A percentile compares a stretch with the other conserved stretches of the same genome.
Conservation (phyloP, 768 basidiomycete species). For the Boletus coccyginus region DNA sequence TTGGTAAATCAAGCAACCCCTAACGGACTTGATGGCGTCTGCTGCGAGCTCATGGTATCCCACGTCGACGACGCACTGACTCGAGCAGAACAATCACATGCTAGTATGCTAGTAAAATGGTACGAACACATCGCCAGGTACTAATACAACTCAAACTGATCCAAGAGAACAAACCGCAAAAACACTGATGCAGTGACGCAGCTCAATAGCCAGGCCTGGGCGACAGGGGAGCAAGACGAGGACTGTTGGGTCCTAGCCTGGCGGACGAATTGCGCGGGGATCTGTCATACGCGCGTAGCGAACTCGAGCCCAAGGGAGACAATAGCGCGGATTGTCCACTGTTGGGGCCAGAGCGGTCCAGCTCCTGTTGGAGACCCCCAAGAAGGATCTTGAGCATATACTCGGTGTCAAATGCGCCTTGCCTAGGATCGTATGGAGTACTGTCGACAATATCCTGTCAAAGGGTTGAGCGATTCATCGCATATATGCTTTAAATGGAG, state of each 20-base stretch:
- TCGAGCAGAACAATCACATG: no score
- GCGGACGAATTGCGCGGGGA: constrained; percentile 9
- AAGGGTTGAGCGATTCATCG: not conserved
- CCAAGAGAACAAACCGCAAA: not conserved
- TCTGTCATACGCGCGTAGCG: constrained; percentile 2
- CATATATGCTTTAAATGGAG: not conserved
- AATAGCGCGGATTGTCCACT: constrained; percentile 6
- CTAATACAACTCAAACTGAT: not conserved
- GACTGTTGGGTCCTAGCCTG: constrained; percentile 10
- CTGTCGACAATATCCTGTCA: constrained; percentile 47
- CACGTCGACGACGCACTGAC: no score
- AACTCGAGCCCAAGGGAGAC: not conserved
- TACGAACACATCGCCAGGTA: not conserved
- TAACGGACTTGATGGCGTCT: no score
- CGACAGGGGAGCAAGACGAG: constrained; percentile 13
- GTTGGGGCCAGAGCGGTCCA: constrained; percentile 13
- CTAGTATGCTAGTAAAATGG: no score
- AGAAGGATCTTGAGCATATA: constrained; percentile 36
- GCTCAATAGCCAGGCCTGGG: constrained; percentile 14
- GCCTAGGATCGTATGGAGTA: constrained; percentile 35
- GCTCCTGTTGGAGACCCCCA: constrained; percentile 21
- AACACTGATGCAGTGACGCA: not conserved
- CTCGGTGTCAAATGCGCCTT: constrained; percentile 32
- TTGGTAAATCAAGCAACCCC: no score
- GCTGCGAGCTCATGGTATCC: no score